Base-by-base conservation (phyloP, 768 basidiomycete genomes). In the Lactarius evosmus region DNA sequence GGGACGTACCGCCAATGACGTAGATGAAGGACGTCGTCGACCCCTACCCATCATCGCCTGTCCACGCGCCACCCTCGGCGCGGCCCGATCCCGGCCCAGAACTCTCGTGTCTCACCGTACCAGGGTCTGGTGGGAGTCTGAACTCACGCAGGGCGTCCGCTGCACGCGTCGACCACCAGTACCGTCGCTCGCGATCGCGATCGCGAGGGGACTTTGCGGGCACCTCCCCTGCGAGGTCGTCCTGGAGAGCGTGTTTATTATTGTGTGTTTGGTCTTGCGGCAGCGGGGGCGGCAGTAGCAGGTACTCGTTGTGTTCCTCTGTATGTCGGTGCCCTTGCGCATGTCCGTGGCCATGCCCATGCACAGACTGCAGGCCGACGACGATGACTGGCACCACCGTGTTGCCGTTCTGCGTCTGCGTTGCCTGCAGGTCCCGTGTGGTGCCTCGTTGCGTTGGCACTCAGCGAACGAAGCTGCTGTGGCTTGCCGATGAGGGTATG, bases 331-430 rank as follows among this genome's bases (percentile, higher is more conserved):
- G 66, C 4, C 46, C 66, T 53, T 25, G 53, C 52, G 55, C 59
- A 53, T 25, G 61, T 17, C 19, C 14, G 11, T 64, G 66, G 19
- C 63, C 67, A 4, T 78, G 79, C 68, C 79, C 74, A 70, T 83
- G 82, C 34, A 91, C 88, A 62, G 86, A 88, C 74, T 91, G 91
- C 51, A 93, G 75, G 9, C 91, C 91, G 30, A 93, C 90, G 60
- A 93, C 85, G 65, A 93, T 91, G 65, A 93, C 89, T n/a, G 91
- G 91, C 16, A 92, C 84, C 38, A 92, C 87, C 25, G 84, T 63
- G 66, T 72, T 72, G 51, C 61, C 60, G 41, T 69, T 64, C 6
- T 57, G 49, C 4, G 65, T 36, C 7, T 60, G 36, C 36, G 67
- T 14, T 32, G 69, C 44, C 25, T 53, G 66, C 66, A 52, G 19